Evolutionary conservation across 108 stramenopile species (phyloP).

Genomic region (Skeletonema menzelii): DNA sequence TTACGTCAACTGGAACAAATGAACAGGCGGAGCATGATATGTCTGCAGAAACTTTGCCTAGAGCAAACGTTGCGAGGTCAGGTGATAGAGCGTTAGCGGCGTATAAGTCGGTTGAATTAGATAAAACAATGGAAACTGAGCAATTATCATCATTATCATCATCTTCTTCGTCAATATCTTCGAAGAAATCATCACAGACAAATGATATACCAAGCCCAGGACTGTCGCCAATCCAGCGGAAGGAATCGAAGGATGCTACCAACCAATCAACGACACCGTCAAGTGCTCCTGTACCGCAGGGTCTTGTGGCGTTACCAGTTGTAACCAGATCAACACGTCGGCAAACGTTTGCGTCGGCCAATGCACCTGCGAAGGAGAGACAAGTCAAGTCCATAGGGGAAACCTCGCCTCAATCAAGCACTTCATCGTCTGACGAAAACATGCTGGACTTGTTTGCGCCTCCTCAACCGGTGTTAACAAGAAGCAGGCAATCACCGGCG

Average conservation of each 20-base stretch:
- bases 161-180: neutral
- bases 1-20: neutral
- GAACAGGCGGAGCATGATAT: neutral
- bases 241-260: neutral
- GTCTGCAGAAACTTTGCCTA: neutral
- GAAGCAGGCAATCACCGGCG: neutral
- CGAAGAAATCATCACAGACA: neutral
- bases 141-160: neutral
- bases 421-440: conserved; percentile 1
- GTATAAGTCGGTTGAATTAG: neutral
- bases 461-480: neutral
- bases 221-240: neutral
- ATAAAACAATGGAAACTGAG: neutral
- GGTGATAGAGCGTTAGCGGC: neutral
- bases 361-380: neutral
- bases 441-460: conserved; percentile 34
- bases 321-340: conserved; percentile 3
- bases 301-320: neutral
- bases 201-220: neutral
- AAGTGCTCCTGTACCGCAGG: neutral
- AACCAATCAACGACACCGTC: neutral
- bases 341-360: neutral
- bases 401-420: neutral
- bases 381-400: neutral
- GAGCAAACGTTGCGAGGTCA: neutral